phyloP scores from a whole-genome alignment of 495 filamentous ascomycete genomes.

The Penicillium ochrochloron region DNA sequence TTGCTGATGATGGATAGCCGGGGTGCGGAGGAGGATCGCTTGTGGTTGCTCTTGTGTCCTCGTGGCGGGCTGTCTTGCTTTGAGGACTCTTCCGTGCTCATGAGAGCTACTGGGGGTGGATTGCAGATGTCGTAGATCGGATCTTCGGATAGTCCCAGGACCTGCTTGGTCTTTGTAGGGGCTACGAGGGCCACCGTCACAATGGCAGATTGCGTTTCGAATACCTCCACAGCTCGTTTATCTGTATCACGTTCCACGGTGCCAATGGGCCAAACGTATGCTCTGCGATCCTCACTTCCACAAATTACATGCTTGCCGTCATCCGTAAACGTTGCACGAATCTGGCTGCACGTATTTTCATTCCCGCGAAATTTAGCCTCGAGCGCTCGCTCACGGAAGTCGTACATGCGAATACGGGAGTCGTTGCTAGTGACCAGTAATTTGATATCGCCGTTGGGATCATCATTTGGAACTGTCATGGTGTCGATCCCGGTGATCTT shows the following conservation, averaged over 20 bases:
- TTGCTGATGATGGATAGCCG: slow-evolving; percentile 53
- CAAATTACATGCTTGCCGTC: slow-evolving; percentile 88
- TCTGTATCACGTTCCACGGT: slow-evolving; percentile 70
- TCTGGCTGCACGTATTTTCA: slow-evolving; percentile 90
- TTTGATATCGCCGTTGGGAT: slow-evolving; percentile 75
- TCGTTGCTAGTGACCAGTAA: slow-evolving; percentile 94
- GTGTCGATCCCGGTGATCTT: slow-evolving; percentile 97
- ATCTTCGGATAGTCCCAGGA: slow-evolving; percentile 80
- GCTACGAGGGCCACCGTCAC: slow-evolving; percentile 88
- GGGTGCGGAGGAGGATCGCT: slow-evolving; percentile 26
- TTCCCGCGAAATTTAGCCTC: slow-evolving; percentile 93
- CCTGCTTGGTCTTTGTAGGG: slow-evolving; percentile 74
- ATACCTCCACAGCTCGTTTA: slow-evolving; percentile 80
- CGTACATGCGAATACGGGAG: slow-evolving; percentile 90
- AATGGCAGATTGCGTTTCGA: slow-evolving; percentile 86
- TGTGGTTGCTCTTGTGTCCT: slow-evolving; percentile 27
- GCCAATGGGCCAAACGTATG: slow-evolving; percentile 84
- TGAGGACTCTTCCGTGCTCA: slow-evolving; percentile 68
- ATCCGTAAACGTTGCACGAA: slow-evolving; percentile 86
- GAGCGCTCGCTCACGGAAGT: slow-evolving; percentile 77
- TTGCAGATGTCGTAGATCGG: slow-evolving; percentile 97
- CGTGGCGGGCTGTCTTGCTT: slow-evolving; percentile 29
- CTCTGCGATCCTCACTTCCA: slow-evolving; percentile 87
- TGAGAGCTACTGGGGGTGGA: slow-evolving; percentile 85
- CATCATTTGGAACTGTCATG: slow-evolving; percentile 61